phyloP scores from a whole-genome alignment of 2,329 filamentous ascomycete species.

The Cercospora janseana region DNA sequence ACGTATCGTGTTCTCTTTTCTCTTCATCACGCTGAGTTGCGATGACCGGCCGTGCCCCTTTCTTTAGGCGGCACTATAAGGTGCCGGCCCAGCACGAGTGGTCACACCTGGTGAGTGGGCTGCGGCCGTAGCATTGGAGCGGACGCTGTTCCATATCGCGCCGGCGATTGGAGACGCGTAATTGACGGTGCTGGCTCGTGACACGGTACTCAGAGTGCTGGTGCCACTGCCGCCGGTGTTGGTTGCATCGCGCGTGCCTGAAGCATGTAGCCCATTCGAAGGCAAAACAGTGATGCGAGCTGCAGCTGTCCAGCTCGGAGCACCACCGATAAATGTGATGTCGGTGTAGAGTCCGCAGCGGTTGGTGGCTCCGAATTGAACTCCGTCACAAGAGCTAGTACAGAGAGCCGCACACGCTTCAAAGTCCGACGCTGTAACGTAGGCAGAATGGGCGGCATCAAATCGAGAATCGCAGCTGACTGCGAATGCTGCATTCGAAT shows the following conservation, averaged over 20 bases:
- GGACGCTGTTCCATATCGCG: constrained; percentile 1
- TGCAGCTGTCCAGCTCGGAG: constrained; percentile 25
- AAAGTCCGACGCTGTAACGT: constrained; percentile 23
- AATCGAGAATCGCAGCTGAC: constrained; percentile 25
- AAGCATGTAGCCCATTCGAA: constrained; percentile 5
- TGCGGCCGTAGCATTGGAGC: constrained; percentile 1
- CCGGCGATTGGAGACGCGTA: constrained; percentile 4
- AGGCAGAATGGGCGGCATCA: constrained; percentile 23
- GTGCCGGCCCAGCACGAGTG: neutral
- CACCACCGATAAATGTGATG: constrained; percentile 22
- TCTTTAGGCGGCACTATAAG: neutral
- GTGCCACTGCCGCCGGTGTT: neutral
- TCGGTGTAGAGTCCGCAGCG: constrained; percentile 27
- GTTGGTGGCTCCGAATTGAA: constrained; percentile 24
- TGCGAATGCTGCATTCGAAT: constrained; percentile 20
- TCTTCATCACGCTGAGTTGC: neutral
- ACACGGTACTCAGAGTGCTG: neutral
- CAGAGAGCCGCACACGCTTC: constrained; percentile 23
- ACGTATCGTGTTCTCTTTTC: neutral
- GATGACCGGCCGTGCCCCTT: neutral
- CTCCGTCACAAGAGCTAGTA: constrained; percentile 25
- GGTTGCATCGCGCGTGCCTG: constrained; percentile 3
- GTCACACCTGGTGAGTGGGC: constrained; percentile 4
- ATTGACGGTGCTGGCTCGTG: neutral
- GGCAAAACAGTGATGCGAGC: constrained; percentile 19